Evolutionary conservation across 345 rosid genomes (phyloP).

Genomic region (Cardamine resedifolia): DNA sequence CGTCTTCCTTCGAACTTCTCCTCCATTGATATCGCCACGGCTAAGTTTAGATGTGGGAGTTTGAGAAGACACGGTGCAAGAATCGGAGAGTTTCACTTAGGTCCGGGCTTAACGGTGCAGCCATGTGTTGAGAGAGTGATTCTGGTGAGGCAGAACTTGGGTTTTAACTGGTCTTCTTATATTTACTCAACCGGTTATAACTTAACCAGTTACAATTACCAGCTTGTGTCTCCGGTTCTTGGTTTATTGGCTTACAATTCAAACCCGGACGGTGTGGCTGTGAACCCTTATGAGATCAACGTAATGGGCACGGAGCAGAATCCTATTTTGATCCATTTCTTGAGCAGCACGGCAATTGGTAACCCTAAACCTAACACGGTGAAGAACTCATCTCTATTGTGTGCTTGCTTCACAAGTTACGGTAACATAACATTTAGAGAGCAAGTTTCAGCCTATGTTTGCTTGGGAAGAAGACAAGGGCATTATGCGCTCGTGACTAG

Average conservation of each 20-base stretch:
- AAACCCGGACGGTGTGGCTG: slow-evolving; percentile 39
- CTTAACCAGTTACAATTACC: slow-evolving; percentile 27
- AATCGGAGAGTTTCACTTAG: slow-evolving; percentile 38
- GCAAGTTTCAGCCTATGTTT: slow-evolving; percentile 36
- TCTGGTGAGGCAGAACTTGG: slow-evolving; percentile 40
- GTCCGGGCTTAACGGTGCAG: slow-evolving; percentile 32
- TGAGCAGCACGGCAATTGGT: slow-evolving; percentile 1
- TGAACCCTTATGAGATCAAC: slow-evolving; percentile 38
- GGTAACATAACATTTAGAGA: slow-evolving; percentile 34
- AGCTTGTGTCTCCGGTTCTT: slow-evolving; percentile 38
- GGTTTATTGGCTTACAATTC: slow-evolving; percentile 44
- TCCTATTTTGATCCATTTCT: slow-evolving; percentile 38
- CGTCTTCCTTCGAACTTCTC: slow-evolving; percentile 77
- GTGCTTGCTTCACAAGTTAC: slow-evolving; percentile 41
- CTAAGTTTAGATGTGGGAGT: slow-evolving; percentile 43
- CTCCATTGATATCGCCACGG: slow-evolving; percentile 51
- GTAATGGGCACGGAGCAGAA: slow-evolving; percentile 23
- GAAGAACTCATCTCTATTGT: slow-evolving; percentile 32
- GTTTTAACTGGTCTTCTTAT: slow-evolving; percentile 39
- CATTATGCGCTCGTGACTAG: slow-evolving; percentile 36
- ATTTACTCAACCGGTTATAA: slow-evolving; percentile 38
- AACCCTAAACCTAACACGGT: neutral
- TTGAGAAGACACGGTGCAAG: slow-evolving; percentile 37
- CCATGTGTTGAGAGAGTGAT: slow-evolving; percentile 42
- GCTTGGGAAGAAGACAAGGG: slow-evolving; percentile 37